Percentiles rank a stretch among this genome's conserved stretches.
These are phyloP conservation scores for Volvariella surrecta DNA, from an alignment of 1,284 basidiomycete genomes.

Conservation along the genomic window DNA sequence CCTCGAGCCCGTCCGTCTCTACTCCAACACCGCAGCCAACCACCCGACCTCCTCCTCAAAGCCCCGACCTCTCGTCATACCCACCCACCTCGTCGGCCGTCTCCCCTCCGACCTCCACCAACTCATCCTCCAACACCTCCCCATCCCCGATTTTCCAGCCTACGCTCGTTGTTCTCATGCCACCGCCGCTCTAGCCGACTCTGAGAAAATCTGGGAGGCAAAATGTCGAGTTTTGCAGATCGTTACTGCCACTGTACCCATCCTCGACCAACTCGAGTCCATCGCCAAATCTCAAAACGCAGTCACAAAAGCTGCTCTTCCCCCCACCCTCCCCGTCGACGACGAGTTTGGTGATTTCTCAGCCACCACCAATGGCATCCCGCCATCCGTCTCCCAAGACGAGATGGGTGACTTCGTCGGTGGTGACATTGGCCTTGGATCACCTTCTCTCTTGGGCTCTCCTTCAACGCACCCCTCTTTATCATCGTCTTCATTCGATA, in stretches of 20 bases:
- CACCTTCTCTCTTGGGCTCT: constrained; percentile 11
- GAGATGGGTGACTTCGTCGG: constrained; percentile 56
- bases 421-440: too few species aligned
- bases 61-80: constrained; percentile 19
- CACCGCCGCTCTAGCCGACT: constrained; percentile 51
- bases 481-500: too few species aligned
- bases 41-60: constrained; percentile 18
- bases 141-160: constrained; percentile 71
- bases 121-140: constrained; percentile 61
- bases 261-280: constrained; percentile 58
- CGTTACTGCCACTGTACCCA: constrained; percentile 24
- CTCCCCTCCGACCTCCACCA: constrained; percentile 75
- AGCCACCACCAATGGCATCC: constrained; percentile 29
- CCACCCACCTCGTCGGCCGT: constrained; percentile 65
- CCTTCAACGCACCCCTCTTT: constrained; percentile 11
- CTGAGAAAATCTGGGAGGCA: constrained; percentile 70
- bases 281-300: constrained; percentile 7
- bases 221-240: constrained; percentile 59
- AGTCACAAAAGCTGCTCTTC: constrained; percentile 7
- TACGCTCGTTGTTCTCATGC: constrained; percentile 65
- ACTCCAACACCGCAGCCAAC: constrained; percentile 30
- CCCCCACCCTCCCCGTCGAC: constrained; percentile 19
- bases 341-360: constrained; percentile 62
- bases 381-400: constrained; percentile 28
- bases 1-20: constrained; percentile 68